Evolutionary conservation across 2,329 filamentous ascomycete genomes (phyloP).

Genomic region (Exophiala phaeomuriformis): DNA sequence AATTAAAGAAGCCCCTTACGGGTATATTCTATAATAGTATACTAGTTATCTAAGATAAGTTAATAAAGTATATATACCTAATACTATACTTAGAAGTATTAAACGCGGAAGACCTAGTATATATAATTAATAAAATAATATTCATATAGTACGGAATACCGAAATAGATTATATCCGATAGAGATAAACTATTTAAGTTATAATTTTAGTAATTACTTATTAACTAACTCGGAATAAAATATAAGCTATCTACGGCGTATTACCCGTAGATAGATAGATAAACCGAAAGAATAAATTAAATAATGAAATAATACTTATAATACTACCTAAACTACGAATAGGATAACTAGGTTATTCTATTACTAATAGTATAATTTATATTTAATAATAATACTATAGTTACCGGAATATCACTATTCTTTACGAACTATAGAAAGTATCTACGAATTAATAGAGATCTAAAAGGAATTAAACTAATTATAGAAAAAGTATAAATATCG

Average conservation of each 20-base stretch:
- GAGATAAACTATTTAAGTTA: constrained; percentile 1
- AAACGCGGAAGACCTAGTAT: not conserved
- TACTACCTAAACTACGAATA: constrained; percentile 20
- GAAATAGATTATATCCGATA: not conserved
- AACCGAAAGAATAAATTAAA: constrained; percentile 19
- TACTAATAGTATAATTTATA: constrained; percentile 3
- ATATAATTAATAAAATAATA: not conserved
- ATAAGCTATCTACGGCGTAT: constrained; percentile 11
- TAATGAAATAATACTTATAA: constrained; percentile 14
- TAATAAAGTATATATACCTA: not conserved
- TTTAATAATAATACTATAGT: not conserved
- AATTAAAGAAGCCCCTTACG: not conserved
- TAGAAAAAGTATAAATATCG: constrained; percentile 1
- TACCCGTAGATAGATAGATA: constrained; percentile 16
- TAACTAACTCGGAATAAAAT: constrained; percentile 5
- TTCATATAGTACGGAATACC: not conserved
- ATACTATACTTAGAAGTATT: not conserved
- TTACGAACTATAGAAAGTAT: constrained; percentile 7
- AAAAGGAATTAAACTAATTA: not conserved
- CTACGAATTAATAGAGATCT: not conserved
- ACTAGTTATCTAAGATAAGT: not conserved
- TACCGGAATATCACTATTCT: constrained; percentile 9
- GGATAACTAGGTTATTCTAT: constrained; percentile 11
- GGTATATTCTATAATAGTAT: not conserved
- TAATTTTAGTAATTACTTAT: not conserved